Evolutionary conservation across 2,329 filamentous ascomycete genomes (phyloP), one percentile per base, ranked within the genome.

Genomic region (Amauroascus verrucosus): DNA sequence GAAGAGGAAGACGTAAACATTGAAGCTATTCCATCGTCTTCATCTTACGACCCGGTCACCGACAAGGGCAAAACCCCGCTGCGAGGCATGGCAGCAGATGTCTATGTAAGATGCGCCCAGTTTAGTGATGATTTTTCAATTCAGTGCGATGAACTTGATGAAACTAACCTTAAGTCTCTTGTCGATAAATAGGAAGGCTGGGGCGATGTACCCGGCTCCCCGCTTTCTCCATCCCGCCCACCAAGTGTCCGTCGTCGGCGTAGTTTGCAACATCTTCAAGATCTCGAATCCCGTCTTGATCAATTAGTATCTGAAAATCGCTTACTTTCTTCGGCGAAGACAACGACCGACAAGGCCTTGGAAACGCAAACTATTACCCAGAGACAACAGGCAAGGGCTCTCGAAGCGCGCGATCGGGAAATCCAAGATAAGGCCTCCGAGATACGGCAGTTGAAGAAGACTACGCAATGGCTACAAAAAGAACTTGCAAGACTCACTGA

Each of bases 231-330:
- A 53, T 95, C 58, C 62, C 84, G 91, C 71, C 90, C 93, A 63
- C 88, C 90, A 66, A 96, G 89, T 76, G 86, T 98, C 80, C 90
- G 91, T 63, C 90, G 91, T 67, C 87, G 91, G 66, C 93, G 95
- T 72, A 97, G 91, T 77, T 91, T 97, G 84, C 91, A 97, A 73
- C 83, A 91, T 52, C 83, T 97, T 57, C 73, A 79, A 65, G 91
- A 98, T 64, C 83, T 98, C 65, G 89, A 97, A 75, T 77, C 81
- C 56, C 82, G 80, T 64, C 79, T 98, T 62, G 88, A 96, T 62
- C 85, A 91, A 69, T 77, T 98, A 59, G 76, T 85, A 16, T 58
- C 56, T 4, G 91, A 98, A 68, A 97, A 97, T 65, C 83, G 84
- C 54, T 74, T 82, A 57, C 81, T 98, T 26, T 77, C 81, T 61